These are phyloP conservation scores for Peronospora destructor DNA, from an alignment of 352 stramenopile genomes.

Conservation along the genomic window DNA sequence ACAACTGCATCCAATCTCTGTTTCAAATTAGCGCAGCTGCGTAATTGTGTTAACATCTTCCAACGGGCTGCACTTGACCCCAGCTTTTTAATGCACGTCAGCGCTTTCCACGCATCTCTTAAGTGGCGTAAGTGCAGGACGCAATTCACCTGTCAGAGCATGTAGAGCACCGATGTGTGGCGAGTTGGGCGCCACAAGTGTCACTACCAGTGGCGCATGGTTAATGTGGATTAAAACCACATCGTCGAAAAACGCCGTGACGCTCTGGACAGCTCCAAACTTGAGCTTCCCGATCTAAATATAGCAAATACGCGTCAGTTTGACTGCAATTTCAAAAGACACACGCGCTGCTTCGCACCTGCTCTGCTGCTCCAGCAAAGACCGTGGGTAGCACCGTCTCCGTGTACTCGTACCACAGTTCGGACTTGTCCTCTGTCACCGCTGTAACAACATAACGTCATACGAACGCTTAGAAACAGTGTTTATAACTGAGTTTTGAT, in stretches of 20 bases:
- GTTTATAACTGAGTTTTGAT: no score
- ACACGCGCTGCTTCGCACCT: slow-evolving; percentile 27
- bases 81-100: slow-evolving; percentile 48
- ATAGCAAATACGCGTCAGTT: neutral
- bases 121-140: slow-evolving; percentile 51
- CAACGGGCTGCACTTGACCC: neutral
- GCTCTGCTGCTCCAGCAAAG: slow-evolving; percentile 66
- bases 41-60: slow-evolving; percentile 1
- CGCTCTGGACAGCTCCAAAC: slow-evolving; percentile 60
- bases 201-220: slow-evolving; percentile 68
- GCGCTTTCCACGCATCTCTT: slow-evolving; percentile 69
- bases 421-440: slow-evolving; percentile 35
- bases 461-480: no score
- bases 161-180: slow-evolving; percentile 54
- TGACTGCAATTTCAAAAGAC: neutral
- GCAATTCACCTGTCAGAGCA: slow-evolving; percentile 48
- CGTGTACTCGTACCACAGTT: slow-evolving; percentile 57
- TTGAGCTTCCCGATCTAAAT: slow-evolving; percentile 70
- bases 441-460: slow-evolving; percentile 22
- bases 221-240: slow-evolving; percentile 78
- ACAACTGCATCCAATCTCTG: slow-evolving; percentile 8
- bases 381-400: slow-evolving; percentile 76
- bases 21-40: slow-evolving; percentile 12
- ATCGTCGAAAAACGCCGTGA: slow-evolving; percentile 69
- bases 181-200: slow-evolving; percentile 58